These are phyloP conservation scores for Neurospora sp. DNA, from an alignment of 2,329 filamentous ascomycete genomes.

Conservation along the genomic window DNA sequence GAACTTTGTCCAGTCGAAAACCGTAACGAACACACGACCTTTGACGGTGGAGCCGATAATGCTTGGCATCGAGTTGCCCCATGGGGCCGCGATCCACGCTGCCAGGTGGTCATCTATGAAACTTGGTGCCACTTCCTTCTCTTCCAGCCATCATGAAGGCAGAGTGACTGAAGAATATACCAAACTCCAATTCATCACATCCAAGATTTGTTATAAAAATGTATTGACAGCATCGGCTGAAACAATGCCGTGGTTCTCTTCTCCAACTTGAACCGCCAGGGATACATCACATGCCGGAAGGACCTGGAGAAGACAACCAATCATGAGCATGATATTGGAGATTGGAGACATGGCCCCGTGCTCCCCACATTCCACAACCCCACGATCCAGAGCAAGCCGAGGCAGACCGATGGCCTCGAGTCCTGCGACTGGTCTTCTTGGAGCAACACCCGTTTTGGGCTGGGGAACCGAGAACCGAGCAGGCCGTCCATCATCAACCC, in stretches of 20 bases:
- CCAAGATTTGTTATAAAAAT: neutral
- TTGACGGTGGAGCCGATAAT: neutral
- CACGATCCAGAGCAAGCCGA: neutral
- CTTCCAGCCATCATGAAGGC: neutral
- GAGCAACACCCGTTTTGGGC: neutral
- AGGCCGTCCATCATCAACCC: neutral
- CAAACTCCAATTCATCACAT: neutral
- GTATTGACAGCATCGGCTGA: neutral
- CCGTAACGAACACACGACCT: neutral
- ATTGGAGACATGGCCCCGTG: neutral
- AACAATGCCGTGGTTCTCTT: neutral
- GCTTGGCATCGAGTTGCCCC: neutral
- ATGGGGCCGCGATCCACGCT: neutral
- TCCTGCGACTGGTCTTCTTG: neutral
- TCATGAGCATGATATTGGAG: neutral
- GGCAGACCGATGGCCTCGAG: neutral
- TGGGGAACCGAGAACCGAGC: neutral
- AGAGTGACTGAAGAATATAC: neutral
- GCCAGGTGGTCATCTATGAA: neutral
- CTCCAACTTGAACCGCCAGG: neutral
- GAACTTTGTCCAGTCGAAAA: neutral
- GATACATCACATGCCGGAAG: neutral
- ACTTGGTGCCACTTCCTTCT: neutral
- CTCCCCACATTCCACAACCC: neutral
- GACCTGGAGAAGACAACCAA: neutral